Conservation (phyloP, 306 rosid genomes). For the Dalbergia oliveri region DNA sequence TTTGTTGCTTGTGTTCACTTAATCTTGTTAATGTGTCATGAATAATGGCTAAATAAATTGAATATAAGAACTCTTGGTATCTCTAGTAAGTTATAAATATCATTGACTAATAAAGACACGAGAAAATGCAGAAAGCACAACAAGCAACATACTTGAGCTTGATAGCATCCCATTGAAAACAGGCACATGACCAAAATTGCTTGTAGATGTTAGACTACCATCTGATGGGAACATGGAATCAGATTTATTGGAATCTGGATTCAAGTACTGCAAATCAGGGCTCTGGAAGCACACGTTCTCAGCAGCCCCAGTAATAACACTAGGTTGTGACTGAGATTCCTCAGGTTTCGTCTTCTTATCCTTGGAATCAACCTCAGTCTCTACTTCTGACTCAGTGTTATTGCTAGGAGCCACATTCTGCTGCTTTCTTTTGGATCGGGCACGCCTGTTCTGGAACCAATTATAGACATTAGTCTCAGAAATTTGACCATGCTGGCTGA, state of each 20-base stretch:
- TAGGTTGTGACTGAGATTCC: slow-evolving; percentile 60
- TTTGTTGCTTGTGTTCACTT: not conserved
- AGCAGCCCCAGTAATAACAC: slow-evolving; percentile 52
- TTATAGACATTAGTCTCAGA: slow-evolving; percentile 90
- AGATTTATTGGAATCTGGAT: slow-evolving; percentile 58
- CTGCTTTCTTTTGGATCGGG: slow-evolving; percentile 88
- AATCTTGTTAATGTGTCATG: not conserved
- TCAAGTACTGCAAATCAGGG: slow-evolving; percentile 72
- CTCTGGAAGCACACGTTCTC: slow-evolving; percentile 72
- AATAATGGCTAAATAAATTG: not conserved
- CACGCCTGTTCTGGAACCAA: slow-evolving; percentile 98
- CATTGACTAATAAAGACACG: not conserved
- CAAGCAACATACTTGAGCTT: slow-evolving; percentile 57
- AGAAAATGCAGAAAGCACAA: slow-evolving; percentile 14
- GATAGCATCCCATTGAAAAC: slow-evolving; percentile 75
- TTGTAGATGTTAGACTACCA: slow-evolving; percentile 57
- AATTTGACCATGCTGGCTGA: slow-evolving; percentile 85
- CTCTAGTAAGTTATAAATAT: not conserved
- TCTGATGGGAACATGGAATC: slow-evolving; percentile 66
- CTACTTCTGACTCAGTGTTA: slow-evolving; percentile 79
- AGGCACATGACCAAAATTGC: slow-evolving; percentile 62
- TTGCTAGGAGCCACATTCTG: slow-evolving; percentile 49
- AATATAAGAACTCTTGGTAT: not conserved
- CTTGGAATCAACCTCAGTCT: slow-evolving; percentile 83
- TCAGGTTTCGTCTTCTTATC: slow-evolving; percentile 74